These are phyloP conservation scores for Epicoccum nigrum DNA, from an alignment of 2,329 filamentous ascomycete species.

Conservation along the genomic window DNA sequence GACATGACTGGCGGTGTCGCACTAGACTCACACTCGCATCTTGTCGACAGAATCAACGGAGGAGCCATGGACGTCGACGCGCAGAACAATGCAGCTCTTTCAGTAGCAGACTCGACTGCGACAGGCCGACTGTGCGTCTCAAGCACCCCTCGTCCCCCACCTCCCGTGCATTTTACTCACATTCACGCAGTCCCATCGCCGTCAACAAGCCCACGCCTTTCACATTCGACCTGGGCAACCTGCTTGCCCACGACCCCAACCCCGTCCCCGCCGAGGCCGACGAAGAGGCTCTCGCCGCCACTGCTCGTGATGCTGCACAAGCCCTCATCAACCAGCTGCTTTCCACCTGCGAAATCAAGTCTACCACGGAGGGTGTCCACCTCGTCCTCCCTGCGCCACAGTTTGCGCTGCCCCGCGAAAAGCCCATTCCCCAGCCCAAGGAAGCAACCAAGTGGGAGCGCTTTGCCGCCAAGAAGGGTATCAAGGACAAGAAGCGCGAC, in stretches of 20 bases:
- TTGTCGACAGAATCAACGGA: slow-evolving; percentile 38
- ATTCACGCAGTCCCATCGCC: slow-evolving; percentile 33
- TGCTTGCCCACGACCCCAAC: slow-evolving; percentile 87
- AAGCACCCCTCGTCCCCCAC: slow-evolving; percentile 7
- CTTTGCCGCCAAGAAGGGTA: slow-evolving; percentile 96
- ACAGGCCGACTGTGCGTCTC: slow-evolving; percentile 39
- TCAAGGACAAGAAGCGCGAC: slow-evolving; percentile 85
- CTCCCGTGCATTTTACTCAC: slow-evolving; percentile 12
- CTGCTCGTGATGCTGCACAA: slow-evolving; percentile 89
- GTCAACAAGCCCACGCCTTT: slow-evolving; percentile 82
- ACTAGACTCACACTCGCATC: slow-evolving; percentile 33
- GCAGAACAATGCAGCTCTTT: slow-evolving; percentile 30
- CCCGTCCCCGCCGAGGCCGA: slow-evolving; percentile 67
- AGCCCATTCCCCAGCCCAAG: slow-evolving; percentile 82
- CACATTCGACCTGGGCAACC: slow-evolving; percentile 87
- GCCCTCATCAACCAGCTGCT: slow-evolving; percentile 93
- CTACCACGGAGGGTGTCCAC: slow-evolving; percentile 72
- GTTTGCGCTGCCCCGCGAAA: slow-evolving; percentile 84
- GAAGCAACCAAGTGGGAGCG: slow-evolving; percentile 91
- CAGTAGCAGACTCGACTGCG: slow-evolving; percentile 42
- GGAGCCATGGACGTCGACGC: slow-evolving; percentile 43
- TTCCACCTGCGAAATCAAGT: slow-evolving; percentile 79
- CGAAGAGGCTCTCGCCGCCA: slow-evolving; percentile 72
- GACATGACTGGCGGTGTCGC: slow-evolving; percentile 42
- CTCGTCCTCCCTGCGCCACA: slow-evolving; percentile 74